Evolutionary conservation across 208 protist genomes (phyloP).

Genomic region (Spongospora subterranea): DNA sequence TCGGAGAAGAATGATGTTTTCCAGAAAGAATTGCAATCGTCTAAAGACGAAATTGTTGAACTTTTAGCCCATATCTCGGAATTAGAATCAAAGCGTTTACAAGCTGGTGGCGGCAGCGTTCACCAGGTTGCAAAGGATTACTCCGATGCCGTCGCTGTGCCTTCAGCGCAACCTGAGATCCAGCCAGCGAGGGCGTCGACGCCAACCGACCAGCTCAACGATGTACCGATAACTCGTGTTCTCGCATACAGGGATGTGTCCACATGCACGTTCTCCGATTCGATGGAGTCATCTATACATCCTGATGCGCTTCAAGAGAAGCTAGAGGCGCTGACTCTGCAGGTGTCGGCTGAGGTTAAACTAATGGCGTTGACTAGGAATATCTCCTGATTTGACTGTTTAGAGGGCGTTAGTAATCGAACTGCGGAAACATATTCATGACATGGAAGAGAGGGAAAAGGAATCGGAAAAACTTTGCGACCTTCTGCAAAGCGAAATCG

Average conservation of each 20-base stretch:
- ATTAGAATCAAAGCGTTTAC: background rate
- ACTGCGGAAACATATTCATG: background rate
- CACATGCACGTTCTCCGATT: background rate
- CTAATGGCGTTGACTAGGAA: background rate
- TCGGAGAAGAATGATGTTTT: background rate
- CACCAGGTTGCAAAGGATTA: background rate
- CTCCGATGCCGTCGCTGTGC: background rate
- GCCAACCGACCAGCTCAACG: background rate
- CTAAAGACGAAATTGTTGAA: slow-evolving; percentile 1
- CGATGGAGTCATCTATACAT: background rate
- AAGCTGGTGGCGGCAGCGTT: background rate
- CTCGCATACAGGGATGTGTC: background rate
- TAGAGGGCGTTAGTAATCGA: background rate
- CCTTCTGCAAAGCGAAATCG: background rate
- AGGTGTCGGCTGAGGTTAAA: slow-evolving; percentile 16
- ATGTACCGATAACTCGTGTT: background rate
- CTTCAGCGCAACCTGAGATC: background rate
- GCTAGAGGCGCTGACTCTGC: background rate
- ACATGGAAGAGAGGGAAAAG: background rate
- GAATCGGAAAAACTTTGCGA: slow-evolving; percentile 27
- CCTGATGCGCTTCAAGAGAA: background rate
- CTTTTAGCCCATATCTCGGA: slow-evolving; percentile 21
- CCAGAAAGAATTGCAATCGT: background rate
- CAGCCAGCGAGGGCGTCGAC: slow-evolving; percentile 6
- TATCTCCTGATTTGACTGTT: background rate